A percentile compares a stretch with the other conserved stretches of the same genome.
Evolutionary conservation across 805 yeast genomes (phyloP).

Genomic region (Wickerhamiella galacta): DNA sequence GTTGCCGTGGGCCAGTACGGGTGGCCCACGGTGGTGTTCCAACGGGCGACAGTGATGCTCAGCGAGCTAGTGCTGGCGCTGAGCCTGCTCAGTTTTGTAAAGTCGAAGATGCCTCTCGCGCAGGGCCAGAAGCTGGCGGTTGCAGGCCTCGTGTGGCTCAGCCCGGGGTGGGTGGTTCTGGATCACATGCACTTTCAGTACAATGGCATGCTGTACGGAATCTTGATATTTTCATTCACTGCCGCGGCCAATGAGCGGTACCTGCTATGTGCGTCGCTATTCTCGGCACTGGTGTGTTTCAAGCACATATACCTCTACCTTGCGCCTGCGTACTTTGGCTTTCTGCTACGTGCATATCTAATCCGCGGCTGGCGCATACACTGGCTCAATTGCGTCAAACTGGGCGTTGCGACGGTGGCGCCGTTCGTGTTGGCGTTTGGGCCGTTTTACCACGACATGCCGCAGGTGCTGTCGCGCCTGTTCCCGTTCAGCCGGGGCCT

Average conservation of each 20-base stretch:
- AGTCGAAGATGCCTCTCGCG: constrained; percentile 4
- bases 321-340: constrained; percentile 87
- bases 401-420: constrained; percentile 44
- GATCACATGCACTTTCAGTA: constrained; percentile 97
- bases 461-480: constrained; percentile 48
- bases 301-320: constrained; percentile 85
- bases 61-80: constrained; percentile 58
- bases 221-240: constrained; percentile 56
- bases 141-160: constrained; percentile 64
- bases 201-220: constrained; percentile 83
- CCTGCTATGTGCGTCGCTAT: constrained; percentile 41
- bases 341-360: constrained; percentile 53
- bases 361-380: constrained; percentile 25
- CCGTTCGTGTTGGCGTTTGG: constrained; percentile 57
- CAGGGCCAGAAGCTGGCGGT: constrained; percentile 33
- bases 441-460: constrained; percentile 57
- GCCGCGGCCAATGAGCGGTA: constrained; percentile 45
- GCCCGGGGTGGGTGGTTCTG: constrained; percentile 79
- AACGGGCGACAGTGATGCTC: constrained; percentile 60
- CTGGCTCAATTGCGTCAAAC: constrained; percentile 42
- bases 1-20: constrained; percentile 52
- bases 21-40: constrained; percentile 66
- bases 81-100: constrained; percentile 47
- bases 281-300: constrained; percentile 69
- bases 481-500: constrained; percentile 92